Evolutionary conservation across 306 rosid species (phyloP).

Genomic region (Luffa acutangula): DNA sequence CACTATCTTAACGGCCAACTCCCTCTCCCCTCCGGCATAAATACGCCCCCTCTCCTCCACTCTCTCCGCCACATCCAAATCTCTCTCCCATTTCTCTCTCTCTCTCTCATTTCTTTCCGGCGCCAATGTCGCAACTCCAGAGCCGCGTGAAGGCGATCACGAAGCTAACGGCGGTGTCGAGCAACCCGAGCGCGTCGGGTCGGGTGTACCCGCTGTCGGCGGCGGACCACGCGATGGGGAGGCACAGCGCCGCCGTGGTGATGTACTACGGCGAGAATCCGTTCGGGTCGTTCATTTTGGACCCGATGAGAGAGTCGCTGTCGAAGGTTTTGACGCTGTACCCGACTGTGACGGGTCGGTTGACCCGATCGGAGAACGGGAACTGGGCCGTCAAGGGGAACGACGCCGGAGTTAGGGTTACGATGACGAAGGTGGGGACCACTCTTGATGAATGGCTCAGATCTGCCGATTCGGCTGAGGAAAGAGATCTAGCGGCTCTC

Average conservation of each 20-base stretch:
- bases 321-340: slow-evolving; percentile 27
- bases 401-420: slow-evolving; percentile 58
- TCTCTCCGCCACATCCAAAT: not conserved
- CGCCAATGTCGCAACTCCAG: not conserved
- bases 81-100: not conserved
- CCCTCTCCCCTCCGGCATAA: not conserved
- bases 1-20: not conserved
- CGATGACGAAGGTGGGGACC: slow-evolving; percentile 33
- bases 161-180: slow-evolving; percentile 47
- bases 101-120: not conserved
- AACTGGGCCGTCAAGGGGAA: slow-evolving; percentile 45
- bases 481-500: slow-evolving; percentile 33
- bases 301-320: slow-evolving; percentile 35
- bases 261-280: slow-evolving; percentile 38
- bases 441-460: slow-evolving; percentile 52
- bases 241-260: slow-evolving; percentile 33
- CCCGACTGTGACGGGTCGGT: slow-evolving; percentile 54
- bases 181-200: slow-evolving; percentile 29
- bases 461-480: slow-evolving; percentile 30
- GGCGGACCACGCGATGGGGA: slow-evolving; percentile 44
- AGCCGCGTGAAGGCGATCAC: slow-evolving; percentile 27
- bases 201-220: slow-evolving; percentile 19
- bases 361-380: slow-evolving; percentile 23
- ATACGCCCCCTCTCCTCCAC: not conserved
- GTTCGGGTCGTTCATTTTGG: slow-evolving; percentile 35